Evolutionary conservation across 768 basidiomycete species (phyloP), one percentile per base, ranked within the genome.

Genomic region (Macrolepiota fuliginosa): DNA sequence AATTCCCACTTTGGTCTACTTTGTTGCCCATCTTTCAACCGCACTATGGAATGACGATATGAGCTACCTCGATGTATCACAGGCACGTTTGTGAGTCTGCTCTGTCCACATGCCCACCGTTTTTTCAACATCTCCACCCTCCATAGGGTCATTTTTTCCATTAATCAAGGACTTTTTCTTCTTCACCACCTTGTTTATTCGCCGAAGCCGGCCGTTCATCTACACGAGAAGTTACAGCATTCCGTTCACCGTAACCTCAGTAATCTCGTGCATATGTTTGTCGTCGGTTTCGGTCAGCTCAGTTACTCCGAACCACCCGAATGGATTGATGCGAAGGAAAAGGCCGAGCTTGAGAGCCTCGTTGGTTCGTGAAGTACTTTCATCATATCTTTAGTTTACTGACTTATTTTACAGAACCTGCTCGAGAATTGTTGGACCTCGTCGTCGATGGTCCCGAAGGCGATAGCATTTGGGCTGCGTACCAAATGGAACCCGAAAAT

Each of bases 201-300:
- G 35, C 70, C 75, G 25, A 78, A 81, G 6, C 72, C 83, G 12
- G 71, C 73, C 11, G 69, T 83, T 51, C 81, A 84, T 68, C 73
- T 92, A 56, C 81, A 84, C 42, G 77, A 79, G 39, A 84, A 84
- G 68, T 79, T 93, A 32, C 81, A 83, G 59, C 75, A 79, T 45
- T 82, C 85, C 15, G 75, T 81, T 12, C 73, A 75, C 51, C 81
- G 84, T 35, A 76, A 78, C 29, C 88, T 88, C 68, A 85, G 82
- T 65, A 86, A 86, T 35, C 72, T 90, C 27, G 77, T 77, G 12
- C 86, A 94, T 65, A 79, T 86, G 69, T 92, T 92, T 68, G 83
- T 87, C 29, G 85, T 92, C n/a, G 83, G 86, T 0, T 83, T 94
- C 58, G 89, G 92, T 40, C 81, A 91, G 63, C 74, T 94, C 51